Conservation (phyloP, 192 early-diverging fungal species). For the Linnemannia hyalina region DNA sequence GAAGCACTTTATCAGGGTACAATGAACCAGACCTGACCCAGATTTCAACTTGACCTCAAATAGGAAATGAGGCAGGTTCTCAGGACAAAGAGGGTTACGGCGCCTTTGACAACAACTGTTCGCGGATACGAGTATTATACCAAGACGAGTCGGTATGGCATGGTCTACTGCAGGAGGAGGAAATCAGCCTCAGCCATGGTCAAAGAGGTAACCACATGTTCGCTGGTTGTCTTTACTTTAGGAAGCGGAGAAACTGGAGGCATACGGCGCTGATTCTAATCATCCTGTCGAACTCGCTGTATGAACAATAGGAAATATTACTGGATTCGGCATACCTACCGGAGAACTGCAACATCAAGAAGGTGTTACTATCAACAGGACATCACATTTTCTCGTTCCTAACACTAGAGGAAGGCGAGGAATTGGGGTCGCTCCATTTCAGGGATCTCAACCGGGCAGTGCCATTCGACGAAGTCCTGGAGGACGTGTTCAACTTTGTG, state of each 20-base stretch:
- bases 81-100: constrained; percentile 50
- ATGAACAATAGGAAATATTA: constrained; percentile 59
- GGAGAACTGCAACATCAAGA: constrained; percentile 62
- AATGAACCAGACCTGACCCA: too few relatives aligned
- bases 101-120: constrained; percentile 61
- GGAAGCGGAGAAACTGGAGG: too few relatives aligned
- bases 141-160: constrained; percentile 59
- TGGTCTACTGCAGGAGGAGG: constrained; percentile 64
- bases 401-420: constrained; percentile 65
- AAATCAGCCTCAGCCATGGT: constrained; percentile 38
- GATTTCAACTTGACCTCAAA: neutral
- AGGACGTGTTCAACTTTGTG: constrained; percentile 77
- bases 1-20: neutral
- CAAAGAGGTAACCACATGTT: constrained; percentile 51
- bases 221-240: neutral
- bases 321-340: constrained; percentile 64
- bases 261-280: too few relatives aligned
- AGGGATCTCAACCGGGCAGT: constrained; percentile 54
- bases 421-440: constrained; percentile 66
- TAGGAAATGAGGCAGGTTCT: constrained; percentile 69
- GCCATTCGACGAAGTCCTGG: constrained; percentile 60
- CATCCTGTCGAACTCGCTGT: neutral
- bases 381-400: constrained; percentile 67
- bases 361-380: constrained; percentile 65
- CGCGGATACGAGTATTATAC: constrained; percentile 70